Conservation (phyloP, 2,329 filamentous ascomycete species). For the Colletotrichum sp. region DNA sequence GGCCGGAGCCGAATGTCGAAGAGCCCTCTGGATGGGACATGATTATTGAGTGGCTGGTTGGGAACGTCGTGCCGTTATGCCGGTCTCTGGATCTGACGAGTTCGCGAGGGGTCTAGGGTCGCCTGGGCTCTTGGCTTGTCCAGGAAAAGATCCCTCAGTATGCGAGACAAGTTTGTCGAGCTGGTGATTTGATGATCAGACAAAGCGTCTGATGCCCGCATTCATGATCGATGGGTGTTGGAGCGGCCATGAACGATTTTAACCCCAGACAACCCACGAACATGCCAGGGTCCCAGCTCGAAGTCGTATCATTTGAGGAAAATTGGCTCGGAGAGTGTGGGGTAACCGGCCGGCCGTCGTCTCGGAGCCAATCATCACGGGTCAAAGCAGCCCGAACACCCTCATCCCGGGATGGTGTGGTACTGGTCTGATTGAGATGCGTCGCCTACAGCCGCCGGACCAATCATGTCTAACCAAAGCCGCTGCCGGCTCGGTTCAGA, state of each 20-base stretch:
- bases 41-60: not conserved
- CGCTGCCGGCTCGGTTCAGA: conserved; percentile 22
- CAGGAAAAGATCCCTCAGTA: not conserved
- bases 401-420: not conserved
- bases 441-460: not conserved
- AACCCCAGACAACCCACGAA: conserved; percentile 18
- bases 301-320: conserved; percentile 18
- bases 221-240: not conserved
- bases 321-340: conserved; percentile 15
- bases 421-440: not conserved
- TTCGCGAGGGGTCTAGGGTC: not conserved
- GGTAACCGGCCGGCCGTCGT: conserved; percentile 5
- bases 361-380: conserved; percentile 14
- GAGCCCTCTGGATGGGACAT: not conserved
- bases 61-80: conserved; percentile 16
- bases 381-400: conserved; percentile 8
- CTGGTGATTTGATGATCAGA: not conserved
- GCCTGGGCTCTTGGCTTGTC: not conserved
- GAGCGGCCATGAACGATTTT: not conserved
- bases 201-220: not conserved
- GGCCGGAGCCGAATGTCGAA: not conserved
- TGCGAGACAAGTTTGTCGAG: not conserved
- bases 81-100: not conserved
- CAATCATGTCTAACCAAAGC: conserved; percentile 3
- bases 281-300: not conserved